A percentile compares a stretch with the other conserved stretches of the same genome.
Evolutionary conservation across 345 rosid genomes (phyloP).

Genomic region (Eucalyptus decipiens): DNA sequence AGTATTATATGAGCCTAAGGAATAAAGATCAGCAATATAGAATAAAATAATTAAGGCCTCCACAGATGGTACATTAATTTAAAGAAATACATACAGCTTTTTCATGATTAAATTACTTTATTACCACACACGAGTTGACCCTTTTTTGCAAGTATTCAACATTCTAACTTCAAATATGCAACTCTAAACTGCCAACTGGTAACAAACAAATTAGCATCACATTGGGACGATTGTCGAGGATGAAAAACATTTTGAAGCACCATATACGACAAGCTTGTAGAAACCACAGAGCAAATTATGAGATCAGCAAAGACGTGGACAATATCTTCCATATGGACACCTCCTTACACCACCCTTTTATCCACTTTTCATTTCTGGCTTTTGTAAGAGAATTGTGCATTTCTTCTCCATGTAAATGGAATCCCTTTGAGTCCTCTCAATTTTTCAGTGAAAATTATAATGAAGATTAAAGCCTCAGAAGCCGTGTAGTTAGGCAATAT

Average conservation of each 20-base stretch:
- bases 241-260: background rate
- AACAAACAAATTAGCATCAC: background rate
- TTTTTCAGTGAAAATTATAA: background rate
- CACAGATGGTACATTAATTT: background rate
- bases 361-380: background rate
- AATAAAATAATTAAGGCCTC: background rate
- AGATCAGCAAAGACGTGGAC: background rate
- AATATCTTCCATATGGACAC: background rate
- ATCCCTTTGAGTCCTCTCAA: background rate
- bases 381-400: background rate
- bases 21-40: background rate
- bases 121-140: background rate
- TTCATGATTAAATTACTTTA: background rate
- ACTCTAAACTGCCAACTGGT: background rate
- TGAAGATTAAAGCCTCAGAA: background rate
- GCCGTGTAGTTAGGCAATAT: background rate
- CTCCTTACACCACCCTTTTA: background rate
- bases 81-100: background rate
- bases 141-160: background rate
- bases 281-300: background rate
- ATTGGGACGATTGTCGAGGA: background rate
- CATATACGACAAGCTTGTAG: background rate
- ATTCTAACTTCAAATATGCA: background rate
- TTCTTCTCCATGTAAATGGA: background rate
- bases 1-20: background rate